These are phyloP conservation scores for Metschnikowia shivogae DNA, from an alignment of 805 yeast genomes.

Conservation along the genomic window DNA sequence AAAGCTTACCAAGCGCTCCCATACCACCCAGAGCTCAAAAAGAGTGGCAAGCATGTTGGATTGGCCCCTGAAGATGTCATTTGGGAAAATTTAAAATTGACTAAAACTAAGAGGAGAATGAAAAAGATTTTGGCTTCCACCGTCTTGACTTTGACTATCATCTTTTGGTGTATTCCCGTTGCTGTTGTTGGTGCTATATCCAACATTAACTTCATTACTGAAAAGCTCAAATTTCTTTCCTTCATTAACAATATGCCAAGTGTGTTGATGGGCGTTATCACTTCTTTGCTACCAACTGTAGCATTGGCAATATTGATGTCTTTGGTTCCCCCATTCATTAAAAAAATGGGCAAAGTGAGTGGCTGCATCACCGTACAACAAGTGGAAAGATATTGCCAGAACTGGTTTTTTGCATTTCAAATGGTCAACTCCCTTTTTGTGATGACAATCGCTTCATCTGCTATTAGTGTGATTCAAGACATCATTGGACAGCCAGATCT, in stretches of 20 bases:
- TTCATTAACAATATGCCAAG: conserved; percentile 75
- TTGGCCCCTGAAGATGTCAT: conserved; percentile 76
- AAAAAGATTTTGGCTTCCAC: conserved; percentile 59
- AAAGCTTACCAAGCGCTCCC: conserved; percentile 82
- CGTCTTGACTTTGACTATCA: conserved; percentile 60
- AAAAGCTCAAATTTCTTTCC: conserved; percentile 65
- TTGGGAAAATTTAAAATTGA: conserved; percentile 72
- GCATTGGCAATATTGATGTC: conserved; percentile 79
- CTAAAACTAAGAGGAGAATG: conserved; percentile 51
- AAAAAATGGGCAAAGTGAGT: conserved; percentile 66
- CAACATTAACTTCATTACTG: conserved; percentile 71
- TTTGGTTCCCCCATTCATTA: conserved; percentile 78
- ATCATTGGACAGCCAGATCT: conserved; percentile 60
- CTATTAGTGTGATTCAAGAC: conserved; percentile 68
- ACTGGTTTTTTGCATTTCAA: conserved; percentile 87
- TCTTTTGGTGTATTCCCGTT: conserved; percentile 96
- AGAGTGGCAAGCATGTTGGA: conserved; percentile 52
- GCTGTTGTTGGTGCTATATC: conserved; percentile 96
- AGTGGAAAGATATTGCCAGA: conserved; percentile 78
- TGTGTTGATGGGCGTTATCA: conserved; percentile 72
- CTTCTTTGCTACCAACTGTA: conserved; percentile 83
- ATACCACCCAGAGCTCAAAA: conserved; percentile 45
- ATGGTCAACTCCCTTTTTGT: conserved; percentile 87
- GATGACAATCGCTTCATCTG: conserved; percentile 76
- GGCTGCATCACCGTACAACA: conserved; percentile 71